Percentiles rank a stretch among this genome's conserved stretches.
Conservation (phyloP, 345 rosid species). For the Capsella bursapastoris region DNA sequence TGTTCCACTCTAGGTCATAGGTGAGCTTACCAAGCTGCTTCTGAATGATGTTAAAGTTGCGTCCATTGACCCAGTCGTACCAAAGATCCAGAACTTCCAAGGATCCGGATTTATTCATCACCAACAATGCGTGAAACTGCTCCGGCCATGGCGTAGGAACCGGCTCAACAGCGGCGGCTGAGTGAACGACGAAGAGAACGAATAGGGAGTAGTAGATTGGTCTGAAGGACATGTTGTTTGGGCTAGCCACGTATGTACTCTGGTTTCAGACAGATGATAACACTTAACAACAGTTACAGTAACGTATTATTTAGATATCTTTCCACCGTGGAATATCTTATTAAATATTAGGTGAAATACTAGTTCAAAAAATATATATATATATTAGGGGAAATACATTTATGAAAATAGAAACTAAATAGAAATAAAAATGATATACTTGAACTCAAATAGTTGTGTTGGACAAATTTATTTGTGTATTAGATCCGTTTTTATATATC, state of each 20-base stretch:
- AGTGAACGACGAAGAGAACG: constrained; percentile 27
- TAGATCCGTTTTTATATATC: too few relatives aligned
- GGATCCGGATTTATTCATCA: constrained; percentile 63
- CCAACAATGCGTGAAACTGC: constrained; percentile 62
- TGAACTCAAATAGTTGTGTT: too few relatives aligned
- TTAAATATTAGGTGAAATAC: neutral
- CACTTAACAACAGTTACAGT: neutral
- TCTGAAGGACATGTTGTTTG: constrained; percentile 22
- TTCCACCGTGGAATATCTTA: constrained; percentile 25
- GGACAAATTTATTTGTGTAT: too few relatives aligned
- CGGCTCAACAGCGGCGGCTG: constrained; percentile 38
- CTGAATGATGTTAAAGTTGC: constrained; percentile 76
- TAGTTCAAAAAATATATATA: too few relatives aligned
- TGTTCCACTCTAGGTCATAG: constrained; percentile 71
- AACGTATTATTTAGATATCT: constrained; percentile 1
- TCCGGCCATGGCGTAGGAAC: constrained; percentile 68
- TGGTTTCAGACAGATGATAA: neutral
- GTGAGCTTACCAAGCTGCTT: constrained; percentile 60
- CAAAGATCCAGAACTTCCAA: constrained; percentile 63
- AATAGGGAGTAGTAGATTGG: constrained; percentile 22
- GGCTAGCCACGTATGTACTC: constrained; percentile 9
- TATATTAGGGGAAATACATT: too few relatives aligned
- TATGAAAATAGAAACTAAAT: too few relatives aligned
- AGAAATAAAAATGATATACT: too few relatives aligned
- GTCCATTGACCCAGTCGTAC: constrained; percentile 76